Evolutionary conservation across 805 yeast genomes (phyloP).

Genomic region (Suhomyces sp.): DNA sequence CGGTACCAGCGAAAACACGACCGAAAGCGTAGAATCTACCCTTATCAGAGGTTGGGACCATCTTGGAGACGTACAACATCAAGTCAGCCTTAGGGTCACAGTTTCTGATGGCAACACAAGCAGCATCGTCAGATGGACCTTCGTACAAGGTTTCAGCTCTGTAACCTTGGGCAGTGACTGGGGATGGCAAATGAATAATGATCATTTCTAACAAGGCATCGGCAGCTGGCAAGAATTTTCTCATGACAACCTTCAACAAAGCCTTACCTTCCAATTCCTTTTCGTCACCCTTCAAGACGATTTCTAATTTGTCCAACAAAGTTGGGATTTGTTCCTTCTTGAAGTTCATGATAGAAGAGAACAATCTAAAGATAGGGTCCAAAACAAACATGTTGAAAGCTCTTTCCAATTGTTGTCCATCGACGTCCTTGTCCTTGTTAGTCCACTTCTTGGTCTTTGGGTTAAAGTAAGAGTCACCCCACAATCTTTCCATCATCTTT

Average conservation of each 20-base stretch:
- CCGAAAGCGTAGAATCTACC: conserved; percentile 99
- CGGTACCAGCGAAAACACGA: conserved; percentile 99
- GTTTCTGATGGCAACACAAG: conserved; percentile 89
- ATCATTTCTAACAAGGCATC: conserved; percentile 99
- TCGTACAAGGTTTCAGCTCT: conserved; percentile 99
- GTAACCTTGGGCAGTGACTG: conserved; percentile 98
- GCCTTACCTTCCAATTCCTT: conserved; percentile 99
- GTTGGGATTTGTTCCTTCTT: conserved; percentile 95
- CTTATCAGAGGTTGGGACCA: conserved; percentile 99
- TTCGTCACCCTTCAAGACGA: conserved; percentile 91
- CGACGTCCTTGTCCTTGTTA: conserved; percentile 91
- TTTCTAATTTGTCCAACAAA: conserved; percentile 91
- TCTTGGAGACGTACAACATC: conserved; percentile 99
- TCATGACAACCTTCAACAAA: conserved; percentile 96
- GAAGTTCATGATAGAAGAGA: conserved; percentile 97
- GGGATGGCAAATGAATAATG: conserved; percentile 97
- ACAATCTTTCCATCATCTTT: conserved; percentile 98
- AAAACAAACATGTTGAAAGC: conserved; percentile 99
- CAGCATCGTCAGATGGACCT: conserved; percentile 95
- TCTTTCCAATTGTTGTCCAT: conserved; percentile 94
- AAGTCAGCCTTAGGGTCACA: conserved; percentile 98
- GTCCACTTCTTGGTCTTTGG: conserved; percentile 99
- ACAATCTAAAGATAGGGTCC: conserved; percentile 98
- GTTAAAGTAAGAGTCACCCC: conserved; percentile 99
- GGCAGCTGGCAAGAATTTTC: conserved; percentile 99